Evolutionary conservation across 2,329 filamentous ascomycete species (phyloP).

Genomic region (Colletotrichum acutatum): DNA sequence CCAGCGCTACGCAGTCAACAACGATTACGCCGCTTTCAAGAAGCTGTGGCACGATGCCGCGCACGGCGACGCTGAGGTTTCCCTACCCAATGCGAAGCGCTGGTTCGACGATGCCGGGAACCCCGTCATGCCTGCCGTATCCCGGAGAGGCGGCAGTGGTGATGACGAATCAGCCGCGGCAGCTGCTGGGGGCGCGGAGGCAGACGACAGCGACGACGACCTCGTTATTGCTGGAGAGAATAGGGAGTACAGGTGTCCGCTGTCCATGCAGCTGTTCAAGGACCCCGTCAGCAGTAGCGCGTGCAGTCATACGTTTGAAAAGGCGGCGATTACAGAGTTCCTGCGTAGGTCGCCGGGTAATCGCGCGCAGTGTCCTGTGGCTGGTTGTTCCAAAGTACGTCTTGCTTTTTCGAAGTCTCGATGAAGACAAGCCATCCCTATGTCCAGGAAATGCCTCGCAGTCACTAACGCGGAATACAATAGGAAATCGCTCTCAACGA

Average conservation of each 20-base stretch:
- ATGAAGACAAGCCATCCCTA: too few species aligned
- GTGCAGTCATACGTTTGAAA: slow-evolving; percentile 81
- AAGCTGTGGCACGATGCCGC: slow-evolving; percentile 66
- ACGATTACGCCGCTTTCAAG: slow-evolving; percentile 70
- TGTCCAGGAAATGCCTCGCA: background rate
- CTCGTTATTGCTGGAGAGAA: slow-evolving; percentile 73
- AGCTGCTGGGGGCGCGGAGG: slow-evolving; percentile 53
- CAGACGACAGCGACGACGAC: slow-evolving; percentile 72
- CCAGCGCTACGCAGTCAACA: slow-evolving; percentile 65
- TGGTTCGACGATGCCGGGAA: slow-evolving; percentile 64
- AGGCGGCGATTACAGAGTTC: slow-evolving; percentile 67
- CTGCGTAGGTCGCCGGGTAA: slow-evolving; percentile 52
- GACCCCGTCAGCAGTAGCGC: slow-evolving; percentile 74
- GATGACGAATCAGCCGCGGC: slow-evolving; percentile 48
- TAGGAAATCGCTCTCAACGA: slow-evolving; percentile 63
- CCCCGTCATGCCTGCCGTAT: slow-evolving; percentile 44
- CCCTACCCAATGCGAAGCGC: slow-evolving; percentile 61
- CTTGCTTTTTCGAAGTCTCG: background rate
- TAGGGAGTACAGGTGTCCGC: slow-evolving; percentile 75
- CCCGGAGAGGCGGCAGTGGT: slow-evolving; percentile 16
- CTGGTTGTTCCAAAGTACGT: slow-evolving; percentile 70
- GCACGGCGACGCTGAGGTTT: slow-evolving; percentile 59
- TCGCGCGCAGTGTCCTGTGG: slow-evolving; percentile 69
- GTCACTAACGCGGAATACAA: slow-evolving; percentile 14
- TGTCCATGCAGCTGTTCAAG: slow-evolving; percentile 72